Evolutionary conservation across 352 stramenopile species (phyloP), one percentile per base, ranked within the genome.

Genomic region (Phytophthora pini): DNA sequence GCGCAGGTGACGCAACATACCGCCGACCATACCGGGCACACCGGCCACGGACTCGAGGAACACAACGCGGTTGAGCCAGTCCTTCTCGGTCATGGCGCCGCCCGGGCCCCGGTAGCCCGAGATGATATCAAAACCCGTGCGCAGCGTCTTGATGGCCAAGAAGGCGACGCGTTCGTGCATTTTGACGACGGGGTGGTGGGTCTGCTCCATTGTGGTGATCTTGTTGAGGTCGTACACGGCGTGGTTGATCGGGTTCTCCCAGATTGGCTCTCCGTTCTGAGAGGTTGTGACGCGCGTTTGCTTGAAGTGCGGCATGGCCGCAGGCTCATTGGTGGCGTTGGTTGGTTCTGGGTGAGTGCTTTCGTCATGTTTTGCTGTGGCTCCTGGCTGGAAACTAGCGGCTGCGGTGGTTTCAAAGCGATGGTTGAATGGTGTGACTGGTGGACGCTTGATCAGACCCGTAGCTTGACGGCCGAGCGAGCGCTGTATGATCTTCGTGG

Each of bases 21-120:
- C 88, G 3, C 65, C 88, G 3, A 96, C 86, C 76, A 96, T 93
- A 24, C 88, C 88, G 2, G 84, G 88, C 1, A 94, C 86, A 4
- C 82, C 84, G 8, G 88, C 88, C 9, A 95, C 71, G 2, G 86
- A 89, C 71, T 96, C 88, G 4, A 96, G 79, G 58, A 96, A 90
- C 10, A 95, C 69, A 26, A 70, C 65, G 29, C 87, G 80, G 61
- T 86, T 62, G 20, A 92, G 72, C 82, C 82, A 92, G 67, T 88
- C 82, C 5, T 65, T 63, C 45, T 89, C 74, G 8, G 57, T 90
- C 84, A 93, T 93, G 36, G 26, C 71, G 9, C 77, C 77, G 17
- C 84, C 84, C 0, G 82, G 74, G 2, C 82, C 82, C 27, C 79
- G 80, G 61, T 93, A 93, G 5, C 80, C 54, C 0, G 77, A 89